These are phyloP conservation scores for Leptodermis oblonga DNA, from an alignment of 257 asterid species.

Conservation along the genomic window DNA sequence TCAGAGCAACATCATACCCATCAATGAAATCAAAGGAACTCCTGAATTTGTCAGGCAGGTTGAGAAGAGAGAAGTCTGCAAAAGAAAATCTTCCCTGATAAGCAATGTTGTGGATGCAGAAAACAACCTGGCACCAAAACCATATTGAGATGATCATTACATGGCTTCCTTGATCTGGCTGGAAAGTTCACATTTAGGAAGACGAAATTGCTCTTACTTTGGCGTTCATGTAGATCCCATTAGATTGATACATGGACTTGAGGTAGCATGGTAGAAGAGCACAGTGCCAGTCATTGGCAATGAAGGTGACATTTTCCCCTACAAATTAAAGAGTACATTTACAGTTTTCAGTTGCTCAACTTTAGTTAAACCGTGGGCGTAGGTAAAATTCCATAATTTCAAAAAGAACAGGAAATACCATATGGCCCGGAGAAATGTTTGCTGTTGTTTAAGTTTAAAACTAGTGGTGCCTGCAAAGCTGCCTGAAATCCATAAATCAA, in stretches of 20 bases:
- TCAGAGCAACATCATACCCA: conserved; percentile 49
- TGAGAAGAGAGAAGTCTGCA: conserved; percentile 71
- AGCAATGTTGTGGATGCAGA: conserved; percentile 98
- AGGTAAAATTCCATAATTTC: background rate
- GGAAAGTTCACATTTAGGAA: background rate
- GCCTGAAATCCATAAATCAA: conserved; percentile 47
- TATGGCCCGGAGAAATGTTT: conserved; percentile 79
- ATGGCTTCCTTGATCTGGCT: background rate
- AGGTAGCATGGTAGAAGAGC: conserved; percentile 92
- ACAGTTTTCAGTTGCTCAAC: background rate
- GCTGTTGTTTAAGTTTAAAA: conserved; percentile 56
- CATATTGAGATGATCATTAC: conserved; percentile 10
- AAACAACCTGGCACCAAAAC: conserved; percentile 53
- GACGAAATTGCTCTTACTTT: conserved; percentile 39
- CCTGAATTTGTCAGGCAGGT: conserved; percentile 67
- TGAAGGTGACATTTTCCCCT: conserved; percentile 90
- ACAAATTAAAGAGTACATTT: conserved; percentile 6
- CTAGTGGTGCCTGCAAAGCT: conserved; percentile 80
- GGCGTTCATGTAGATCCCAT: conserved; percentile 70
- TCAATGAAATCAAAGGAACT: conserved; percentile 89
- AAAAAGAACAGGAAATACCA: conserved; percentile 36
- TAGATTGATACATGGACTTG: conserved; percentile 72
- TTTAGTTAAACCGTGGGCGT: background rate
- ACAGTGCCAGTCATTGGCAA: conserved; percentile 97
- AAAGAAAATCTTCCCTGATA: conserved; percentile 90